These are phyloP conservation scores for Gastrolobium villosum DNA, from an alignment of 306 rosid genomes.

Conservation along the genomic window DNA sequence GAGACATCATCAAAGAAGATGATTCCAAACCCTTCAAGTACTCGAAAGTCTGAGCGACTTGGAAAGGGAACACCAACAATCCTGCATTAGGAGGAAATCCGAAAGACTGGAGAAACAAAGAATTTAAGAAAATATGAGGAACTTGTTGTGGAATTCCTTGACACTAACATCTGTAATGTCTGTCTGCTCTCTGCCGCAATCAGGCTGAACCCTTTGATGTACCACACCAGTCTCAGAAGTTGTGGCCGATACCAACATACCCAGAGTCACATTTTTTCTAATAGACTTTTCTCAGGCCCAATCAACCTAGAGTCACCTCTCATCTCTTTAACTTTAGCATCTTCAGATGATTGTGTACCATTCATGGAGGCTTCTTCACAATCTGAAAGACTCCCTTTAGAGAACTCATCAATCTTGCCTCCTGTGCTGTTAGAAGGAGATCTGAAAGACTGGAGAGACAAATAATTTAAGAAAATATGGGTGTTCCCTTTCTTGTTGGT, in stretches of 20 bases:
- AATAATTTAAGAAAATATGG: no score
- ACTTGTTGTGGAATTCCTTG: slow-evolving; percentile 47
- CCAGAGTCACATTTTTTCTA: slow-evolving; percentile 16
- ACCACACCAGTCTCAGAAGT: slow-evolving; percentile 42
- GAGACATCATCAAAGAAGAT: no score
- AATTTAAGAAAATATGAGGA: no score
- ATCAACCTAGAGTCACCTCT: no score
- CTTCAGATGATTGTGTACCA: slow-evolving; percentile 40
- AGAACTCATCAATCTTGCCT: slow-evolving; percentile 45
- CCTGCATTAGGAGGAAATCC: no score
- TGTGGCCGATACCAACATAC: background rate
- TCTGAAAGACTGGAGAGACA: no score
- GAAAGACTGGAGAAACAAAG: no score
- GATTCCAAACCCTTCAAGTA: no score
- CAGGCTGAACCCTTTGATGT: slow-evolving; percentile 46
- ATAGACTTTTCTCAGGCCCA: slow-evolving; percentile 39
- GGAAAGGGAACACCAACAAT: no score
- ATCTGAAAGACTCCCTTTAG: slow-evolving; percentile 40
- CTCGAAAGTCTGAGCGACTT: no score
- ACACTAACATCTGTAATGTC: slow-evolving; percentile 41
- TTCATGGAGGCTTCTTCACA: slow-evolving; percentile 39
- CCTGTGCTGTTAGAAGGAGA: no score
- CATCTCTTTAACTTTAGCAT: slow-evolving; percentile 42
- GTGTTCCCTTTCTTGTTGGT: no score
- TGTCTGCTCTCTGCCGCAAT: slow-evolving; percentile 42